These are phyloP conservation scores for Suillus subluteus DNA, from an alignment of 768 basidiomycete genomes.

Conservation along the genomic window DNA sequence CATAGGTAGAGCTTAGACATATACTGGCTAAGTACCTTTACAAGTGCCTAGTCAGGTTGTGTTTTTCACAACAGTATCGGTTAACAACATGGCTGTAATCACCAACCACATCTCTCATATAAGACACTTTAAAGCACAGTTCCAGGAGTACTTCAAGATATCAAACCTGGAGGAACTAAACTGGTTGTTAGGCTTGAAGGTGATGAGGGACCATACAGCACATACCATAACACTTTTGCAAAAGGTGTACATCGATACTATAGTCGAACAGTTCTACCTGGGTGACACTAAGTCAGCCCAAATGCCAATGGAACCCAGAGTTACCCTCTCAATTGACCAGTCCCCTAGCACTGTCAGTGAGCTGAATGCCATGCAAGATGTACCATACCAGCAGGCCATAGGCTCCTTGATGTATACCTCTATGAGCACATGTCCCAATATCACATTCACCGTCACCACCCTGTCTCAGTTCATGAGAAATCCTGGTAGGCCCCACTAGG, in stretches of 20 bases:
- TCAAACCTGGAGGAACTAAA: slow-evolving; percentile 28
- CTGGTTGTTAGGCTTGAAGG: not conserved
- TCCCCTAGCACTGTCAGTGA: not conserved
- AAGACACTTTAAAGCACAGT: slow-evolving; percentile 14
- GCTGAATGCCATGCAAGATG: not conserved
- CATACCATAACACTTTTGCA: slow-evolving; percentile 28
- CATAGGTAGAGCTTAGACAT: too few species aligned
- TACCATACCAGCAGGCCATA: not conserved
- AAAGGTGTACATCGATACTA: slow-evolving; percentile 27
- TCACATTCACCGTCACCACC: not conserved
- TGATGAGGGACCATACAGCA: slow-evolving; percentile 22
- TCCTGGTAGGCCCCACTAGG: not conserved
- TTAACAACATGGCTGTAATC: slow-evolving; percentile 12
- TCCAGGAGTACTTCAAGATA: slow-evolving; percentile 33
- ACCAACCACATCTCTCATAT: not conserved
- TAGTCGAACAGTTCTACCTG: not conserved
- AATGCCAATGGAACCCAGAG: not conserved
- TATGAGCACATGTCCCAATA: fast-evolving
- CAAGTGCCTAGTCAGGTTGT: too few species aligned
- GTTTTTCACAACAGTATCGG: too few species aligned
- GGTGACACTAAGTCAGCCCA: fast-evolving
- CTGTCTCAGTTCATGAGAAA: not conserved
- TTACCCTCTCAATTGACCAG: not conserved
- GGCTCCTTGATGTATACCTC: not conserved
- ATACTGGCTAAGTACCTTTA: too few species aligned